These are phyloP conservation scores for Mortierella sp. DNA, from an alignment of 371 early-diverging fungal species.

Conservation along the genomic window DNA sequence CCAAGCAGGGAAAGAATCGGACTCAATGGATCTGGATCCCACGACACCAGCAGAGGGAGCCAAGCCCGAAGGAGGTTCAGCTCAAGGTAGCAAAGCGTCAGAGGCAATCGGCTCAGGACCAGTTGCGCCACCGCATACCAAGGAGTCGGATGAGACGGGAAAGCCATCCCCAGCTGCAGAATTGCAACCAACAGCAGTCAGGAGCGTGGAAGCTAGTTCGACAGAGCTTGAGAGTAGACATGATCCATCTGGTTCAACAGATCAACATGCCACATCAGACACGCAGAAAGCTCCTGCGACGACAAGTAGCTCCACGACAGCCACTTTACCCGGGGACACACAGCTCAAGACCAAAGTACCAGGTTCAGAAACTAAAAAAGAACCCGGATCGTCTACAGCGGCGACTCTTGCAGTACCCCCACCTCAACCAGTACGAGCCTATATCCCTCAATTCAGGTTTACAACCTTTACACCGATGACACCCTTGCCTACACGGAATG, in stretches of 20 bases:
- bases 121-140: too few species aligned
- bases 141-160: too few species aligned
- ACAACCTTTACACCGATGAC: conserved; percentile 43
- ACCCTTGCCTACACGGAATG: conserved; percentile 34
- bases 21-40: conserved; percentile 25
- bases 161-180: too few species aligned
- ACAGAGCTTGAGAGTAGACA: too few species aligned
- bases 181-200: too few species aligned
- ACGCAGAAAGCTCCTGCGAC: too few species aligned
- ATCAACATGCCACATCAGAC: too few species aligned
- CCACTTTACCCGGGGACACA: too few species aligned
- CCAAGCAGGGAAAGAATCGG: not conserved
- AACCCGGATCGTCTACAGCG: not conserved
- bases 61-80: conserved; percentile 1
- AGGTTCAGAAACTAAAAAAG: not conserved
- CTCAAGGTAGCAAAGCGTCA: not conserved
- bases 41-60: not conserved
- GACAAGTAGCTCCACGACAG: too few species aligned
- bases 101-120: too few species aligned
- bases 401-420: conserved; percentile 4
- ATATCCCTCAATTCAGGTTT: conserved; percentile 46
- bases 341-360: not conserved
- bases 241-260: too few species aligned
- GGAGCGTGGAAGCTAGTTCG: too few species aligned
- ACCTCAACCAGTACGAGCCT: conserved; percentile 18